These are phyloP conservation scores for Penicillium turbatum DNA, from an alignment of 495 filamentous ascomycete species.

Conservation along the genomic window DNA sequence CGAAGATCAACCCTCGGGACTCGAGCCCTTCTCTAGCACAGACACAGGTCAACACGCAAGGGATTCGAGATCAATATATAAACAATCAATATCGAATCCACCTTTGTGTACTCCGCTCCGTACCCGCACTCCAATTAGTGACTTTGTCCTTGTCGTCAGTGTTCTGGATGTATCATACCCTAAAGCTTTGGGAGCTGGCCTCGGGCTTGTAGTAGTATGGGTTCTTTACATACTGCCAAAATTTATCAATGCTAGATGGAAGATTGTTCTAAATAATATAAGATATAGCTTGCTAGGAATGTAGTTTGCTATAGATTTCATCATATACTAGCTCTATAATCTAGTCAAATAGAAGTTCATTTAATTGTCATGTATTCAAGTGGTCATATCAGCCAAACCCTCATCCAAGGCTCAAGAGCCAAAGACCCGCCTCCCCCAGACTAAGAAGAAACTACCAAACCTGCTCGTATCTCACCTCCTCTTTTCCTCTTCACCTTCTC, in stretches of 20 bases:
- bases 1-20: background rate
- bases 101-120: background rate
- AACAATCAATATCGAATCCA: slow-evolving; percentile 2
- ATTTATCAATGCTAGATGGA: too few species aligned
- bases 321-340: background rate
- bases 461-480: slow-evolving; percentile 14
- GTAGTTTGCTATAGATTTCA: too few species aligned
- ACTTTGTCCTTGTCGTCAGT: background rate
- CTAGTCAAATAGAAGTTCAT: background rate
- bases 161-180: slow-evolving; percentile 1
- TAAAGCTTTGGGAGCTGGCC: background rate
- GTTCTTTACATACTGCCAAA: background rate
- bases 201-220: background rate
- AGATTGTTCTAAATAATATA: background rate
- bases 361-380: background rate
- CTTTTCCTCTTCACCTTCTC: slow-evolving; percentile 11
- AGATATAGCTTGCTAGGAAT: background rate
- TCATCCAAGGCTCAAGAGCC: slow-evolving; percentile 6
- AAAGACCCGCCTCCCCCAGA: slow-evolving; percentile 24
- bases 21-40: background rate
- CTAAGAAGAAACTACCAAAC: slow-evolving; percentile 17
- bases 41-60: background rate
- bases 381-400: slow-evolving; percentile 1
- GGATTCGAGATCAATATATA: slow-evolving; percentile 2
- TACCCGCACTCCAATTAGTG: background rate